phyloP scores from a whole-genome alignment of 306 rosid genomes.

The Acacia melanoxylon region DNA sequence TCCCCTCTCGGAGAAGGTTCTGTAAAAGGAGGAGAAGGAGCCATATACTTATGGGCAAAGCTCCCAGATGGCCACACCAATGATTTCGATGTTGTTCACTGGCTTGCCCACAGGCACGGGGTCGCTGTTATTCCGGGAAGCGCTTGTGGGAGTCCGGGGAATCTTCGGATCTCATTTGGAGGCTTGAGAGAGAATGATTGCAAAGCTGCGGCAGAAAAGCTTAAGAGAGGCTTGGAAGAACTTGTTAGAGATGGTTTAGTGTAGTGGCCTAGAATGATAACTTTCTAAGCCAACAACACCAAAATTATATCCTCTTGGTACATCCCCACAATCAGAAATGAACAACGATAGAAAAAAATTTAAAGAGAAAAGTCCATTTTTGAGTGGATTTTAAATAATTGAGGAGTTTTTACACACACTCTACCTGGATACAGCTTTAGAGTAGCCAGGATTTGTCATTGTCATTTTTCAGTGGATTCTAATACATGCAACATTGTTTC shows the following conservation, averaged over 20 bases:
- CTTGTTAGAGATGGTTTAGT: slow-evolving; percentile 72
- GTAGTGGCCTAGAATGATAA: slow-evolving; percentile 11
- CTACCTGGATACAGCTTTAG: slow-evolving; percentile 12
- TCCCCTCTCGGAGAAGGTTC: slow-evolving; percentile 73
- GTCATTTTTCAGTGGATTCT: slow-evolving; percentile 18
- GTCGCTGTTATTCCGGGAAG: slow-evolving; percentile 88
- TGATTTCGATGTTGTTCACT: slow-evolving; percentile 69
- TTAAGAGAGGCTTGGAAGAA: slow-evolving; percentile 78
- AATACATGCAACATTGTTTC: background rate
- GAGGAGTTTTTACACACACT: slow-evolving; percentile 4
- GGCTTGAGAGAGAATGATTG: slow-evolving; percentile 81
- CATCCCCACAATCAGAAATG: background rate
- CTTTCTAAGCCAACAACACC: slow-evolving; percentile 13
- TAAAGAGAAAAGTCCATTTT: slow-evolving; percentile 29
- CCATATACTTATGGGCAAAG: slow-evolving; percentile 95
- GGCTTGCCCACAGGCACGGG: slow-evolving; percentile 85
- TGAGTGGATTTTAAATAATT: slow-evolving; percentile 46
- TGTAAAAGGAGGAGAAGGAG: slow-evolving; percentile 97
- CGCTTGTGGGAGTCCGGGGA: slow-evolving; percentile 75
- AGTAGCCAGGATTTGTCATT: slow-evolving; percentile 21
- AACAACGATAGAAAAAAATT: background rate
- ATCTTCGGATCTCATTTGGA: slow-evolving; percentile 81
- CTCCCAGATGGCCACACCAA: slow-evolving; percentile 54
- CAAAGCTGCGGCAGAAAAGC: slow-evolving; percentile 75
- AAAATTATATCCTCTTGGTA: slow-evolving; percentile 8